phyloP scores from a whole-genome alignment of 768 basidiomycete species.

The Tricholoma furcatifolium region DNA sequence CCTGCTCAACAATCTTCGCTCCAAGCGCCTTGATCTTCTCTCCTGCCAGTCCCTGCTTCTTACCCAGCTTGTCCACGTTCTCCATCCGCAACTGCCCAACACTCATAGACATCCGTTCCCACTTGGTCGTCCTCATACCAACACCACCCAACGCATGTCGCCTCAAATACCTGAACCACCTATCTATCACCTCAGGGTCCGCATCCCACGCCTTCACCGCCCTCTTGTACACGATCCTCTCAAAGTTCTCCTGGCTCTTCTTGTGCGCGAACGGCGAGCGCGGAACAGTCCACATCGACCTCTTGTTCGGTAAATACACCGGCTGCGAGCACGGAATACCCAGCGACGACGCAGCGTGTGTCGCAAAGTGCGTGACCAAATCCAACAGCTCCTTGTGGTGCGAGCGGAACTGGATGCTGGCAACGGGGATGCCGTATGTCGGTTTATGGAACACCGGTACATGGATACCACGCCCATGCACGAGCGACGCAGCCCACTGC shows the following conservation, averaged over 20 bases:
- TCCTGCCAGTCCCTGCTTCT: conserved; percentile 7
- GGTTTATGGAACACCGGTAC: conserved; percentile 55
- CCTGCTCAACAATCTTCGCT: conserved; percentile 30
- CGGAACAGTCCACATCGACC: conserved; percentile 82
- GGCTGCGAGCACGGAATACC: conserved; percentile 74
- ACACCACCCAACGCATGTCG: conserved; percentile 81
- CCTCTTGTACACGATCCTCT: conserved; percentile 78
- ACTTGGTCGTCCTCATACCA: conserved; percentile 78
- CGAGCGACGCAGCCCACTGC: conserved; percentile 51
- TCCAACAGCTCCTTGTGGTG: conserved; percentile 66
- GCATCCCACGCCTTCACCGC: conserved; percentile 92
- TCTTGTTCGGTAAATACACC: conserved; percentile 67
- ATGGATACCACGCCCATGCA: conserved; percentile 62
- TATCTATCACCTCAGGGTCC: conserved; percentile 70
- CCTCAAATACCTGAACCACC: conserved; percentile 79
- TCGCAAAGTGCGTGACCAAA: conserved; percentile 80
- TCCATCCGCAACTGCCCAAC: conserved; percentile 32
- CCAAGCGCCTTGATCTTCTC: conserved; percentile 28
- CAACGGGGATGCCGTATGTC: conserved; percentile 74
- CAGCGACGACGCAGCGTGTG: conserved; percentile 82
- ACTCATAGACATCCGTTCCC: conserved; percentile 64
- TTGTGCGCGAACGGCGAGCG: conserved; percentile 90
- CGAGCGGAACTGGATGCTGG: conserved; percentile 80
- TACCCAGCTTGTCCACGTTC: conserved; percentile 26
- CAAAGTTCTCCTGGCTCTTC: conserved; percentile 95